These are phyloP conservation scores for Lepidium aucheri DNA, from an alignment of 345 rosid species.

Conservation along the genomic window DNA sequence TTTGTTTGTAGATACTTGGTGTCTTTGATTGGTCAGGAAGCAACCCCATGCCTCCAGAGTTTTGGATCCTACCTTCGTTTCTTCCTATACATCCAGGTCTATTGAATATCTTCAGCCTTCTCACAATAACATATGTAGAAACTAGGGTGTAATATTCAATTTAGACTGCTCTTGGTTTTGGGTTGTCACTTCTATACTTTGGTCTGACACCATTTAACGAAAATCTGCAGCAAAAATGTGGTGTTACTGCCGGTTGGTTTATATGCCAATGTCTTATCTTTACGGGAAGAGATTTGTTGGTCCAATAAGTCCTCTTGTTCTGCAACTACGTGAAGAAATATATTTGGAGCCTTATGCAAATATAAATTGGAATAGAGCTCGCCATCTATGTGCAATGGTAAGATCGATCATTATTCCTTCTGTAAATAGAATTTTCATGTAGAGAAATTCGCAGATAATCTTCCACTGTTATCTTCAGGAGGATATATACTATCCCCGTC, in stretches of 20 bases:
- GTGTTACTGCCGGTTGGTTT: slow-evolving; percentile 56
- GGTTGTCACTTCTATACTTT: background rate
- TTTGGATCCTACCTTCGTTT: slow-evolving; percentile 53
- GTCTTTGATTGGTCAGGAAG: slow-evolving; percentile 50
- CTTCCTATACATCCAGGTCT: slow-evolving; percentile 54
- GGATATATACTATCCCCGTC: slow-evolving; percentile 55
- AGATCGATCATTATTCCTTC: background rate
- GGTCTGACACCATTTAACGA: background rate
- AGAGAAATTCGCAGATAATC: background rate
- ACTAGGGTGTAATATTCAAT: background rate
- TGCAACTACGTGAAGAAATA: slow-evolving; percentile 42
- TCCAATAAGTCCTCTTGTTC: slow-evolving; percentile 44
- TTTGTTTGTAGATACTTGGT: slow-evolving; percentile 34
- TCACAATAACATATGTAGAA: background rate
- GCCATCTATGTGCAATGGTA: slow-evolving; percentile 46
- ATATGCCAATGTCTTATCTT: slow-evolving; percentile 68
- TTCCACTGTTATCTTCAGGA: slow-evolving; percentile 31
- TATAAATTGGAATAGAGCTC: slow-evolving; percentile 42
- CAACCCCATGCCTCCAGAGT: slow-evolving; percentile 72
- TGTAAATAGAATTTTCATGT: background rate
- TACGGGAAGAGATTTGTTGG: slow-evolving; percentile 58
- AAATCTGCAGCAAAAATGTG: slow-evolving; percentile 47
- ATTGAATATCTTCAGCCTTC: background rate
- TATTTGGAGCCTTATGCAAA: slow-evolving; percentile 42
- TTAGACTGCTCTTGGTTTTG: background rate